phyloP scores from a whole-genome alignment of 331 rosid genomes.

The Arachis monticola region DNA sequence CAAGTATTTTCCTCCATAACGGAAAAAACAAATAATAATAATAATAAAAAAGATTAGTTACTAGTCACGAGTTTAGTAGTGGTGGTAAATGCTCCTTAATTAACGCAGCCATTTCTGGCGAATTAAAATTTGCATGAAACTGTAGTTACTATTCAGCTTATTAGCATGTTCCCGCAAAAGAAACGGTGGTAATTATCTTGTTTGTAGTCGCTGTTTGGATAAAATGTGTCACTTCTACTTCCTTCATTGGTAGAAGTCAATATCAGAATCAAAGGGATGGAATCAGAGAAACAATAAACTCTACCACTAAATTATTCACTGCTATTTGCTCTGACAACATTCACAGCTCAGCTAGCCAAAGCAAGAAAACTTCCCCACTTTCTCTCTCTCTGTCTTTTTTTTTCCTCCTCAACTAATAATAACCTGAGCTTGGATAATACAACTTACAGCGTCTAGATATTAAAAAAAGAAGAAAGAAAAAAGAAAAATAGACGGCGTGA shows the following conservation, averaged over 20 bases:
- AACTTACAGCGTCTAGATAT: slow-evolving; percentile 26
- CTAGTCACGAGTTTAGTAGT: slow-evolving; percentile 33
- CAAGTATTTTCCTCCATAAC: no score
- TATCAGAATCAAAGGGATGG: slow-evolving; percentile 18
- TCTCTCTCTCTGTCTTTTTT: background rate
- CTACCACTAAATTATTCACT: slow-evolving; percentile 2
- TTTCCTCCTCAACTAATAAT: background rate
- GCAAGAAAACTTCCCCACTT: slow-evolving; percentile 1
- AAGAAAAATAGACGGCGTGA: slow-evolving; percentile 45
- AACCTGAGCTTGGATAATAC: slow-evolving; percentile 54
- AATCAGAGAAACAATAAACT: slow-evolving; percentile 36
- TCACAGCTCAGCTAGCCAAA: slow-evolving; percentile 31
- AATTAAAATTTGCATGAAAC: slow-evolving; percentile 31
- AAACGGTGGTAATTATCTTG: slow-evolving; percentile 20
- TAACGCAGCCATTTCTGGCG: slow-evolving; percentile 42
- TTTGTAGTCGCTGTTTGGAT: background rate
- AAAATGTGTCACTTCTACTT: background rate
- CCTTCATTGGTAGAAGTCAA: background rate
- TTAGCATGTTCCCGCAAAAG: background rate
- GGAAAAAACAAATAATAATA: no score
- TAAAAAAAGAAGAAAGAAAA: background rate
- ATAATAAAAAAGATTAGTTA: no score
- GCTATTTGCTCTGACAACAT: slow-evolving; percentile 32
- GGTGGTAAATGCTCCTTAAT: slow-evolving; percentile 39
- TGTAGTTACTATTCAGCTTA: slow-evolving; percentile 27